Conservation (phyloP, 176 grass and related monocot genomes). For the Raddia guianensis region DNA sequence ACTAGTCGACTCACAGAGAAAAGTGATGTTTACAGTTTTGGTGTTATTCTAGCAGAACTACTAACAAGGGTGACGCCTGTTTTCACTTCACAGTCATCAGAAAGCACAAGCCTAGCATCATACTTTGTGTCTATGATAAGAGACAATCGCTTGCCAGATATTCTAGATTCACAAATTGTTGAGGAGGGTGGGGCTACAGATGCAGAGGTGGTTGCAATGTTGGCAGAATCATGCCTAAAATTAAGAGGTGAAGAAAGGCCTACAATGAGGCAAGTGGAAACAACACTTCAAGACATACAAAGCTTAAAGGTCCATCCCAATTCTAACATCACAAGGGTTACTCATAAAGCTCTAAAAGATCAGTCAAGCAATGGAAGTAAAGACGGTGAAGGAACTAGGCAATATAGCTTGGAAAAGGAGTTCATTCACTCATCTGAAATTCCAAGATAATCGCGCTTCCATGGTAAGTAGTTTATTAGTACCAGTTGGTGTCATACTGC, state of each 20-base stretch:
- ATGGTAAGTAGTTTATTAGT: neutral
- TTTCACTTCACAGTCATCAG: slow-evolving; percentile 31
- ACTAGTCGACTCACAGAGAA: slow-evolving; percentile 46
- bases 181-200: slow-evolving; percentile 24
- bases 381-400: slow-evolving; percentile 35
- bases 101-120: slow-evolving; percentile 22
- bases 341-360: neutral
- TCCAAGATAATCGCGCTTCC: slow-evolving; percentile 22
- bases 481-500: neutral
- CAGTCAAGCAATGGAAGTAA: neutral
- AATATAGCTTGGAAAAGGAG: slow-evolving; percentile 48
- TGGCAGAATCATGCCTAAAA: slow-evolving; percentile 29
- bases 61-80: slow-evolving; percentile 33
- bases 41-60: slow-evolving; percentile 48
- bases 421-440: slow-evolving; percentile 36
- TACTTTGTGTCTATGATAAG: slow-evolving; percentile 26
- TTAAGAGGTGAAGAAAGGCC: slow-evolving; percentile 53
- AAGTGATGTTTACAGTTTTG: slow-evolving; percentile 51
- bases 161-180: slow-evolving; percentile 43
- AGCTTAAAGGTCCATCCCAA: neutral
- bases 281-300: slow-evolving; percentile 33
- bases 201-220: slow-evolving; percentile 18
- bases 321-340: neutral
- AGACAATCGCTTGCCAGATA: slow-evolving; percentile 34
- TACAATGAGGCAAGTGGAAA: slow-evolving; percentile 51